Evolutionary conservation across 2,329 filamentous ascomycete species (phyloP).

Genomic region (Monilinia aucupariae): DNA sequence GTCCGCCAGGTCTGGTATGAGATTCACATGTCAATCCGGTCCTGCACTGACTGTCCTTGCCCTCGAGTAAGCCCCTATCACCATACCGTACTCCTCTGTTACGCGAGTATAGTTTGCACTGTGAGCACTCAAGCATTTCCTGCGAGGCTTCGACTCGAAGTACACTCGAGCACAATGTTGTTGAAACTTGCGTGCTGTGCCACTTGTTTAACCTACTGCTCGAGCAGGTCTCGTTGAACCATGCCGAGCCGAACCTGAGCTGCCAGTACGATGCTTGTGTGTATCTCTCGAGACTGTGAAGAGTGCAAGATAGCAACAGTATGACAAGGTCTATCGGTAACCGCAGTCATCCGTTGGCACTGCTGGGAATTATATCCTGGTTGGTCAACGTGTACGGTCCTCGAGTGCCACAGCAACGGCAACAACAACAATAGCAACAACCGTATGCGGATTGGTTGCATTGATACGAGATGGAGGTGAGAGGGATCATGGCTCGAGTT

Average conservation of each 20-base stretch:
- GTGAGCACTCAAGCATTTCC: too few species aligned
- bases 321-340: not conserved
- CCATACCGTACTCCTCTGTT: too few species aligned
- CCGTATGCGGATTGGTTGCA: not conserved
- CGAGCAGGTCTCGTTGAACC: not conserved
- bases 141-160: too few species aligned
- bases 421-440: not conserved
- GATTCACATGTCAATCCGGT: too few species aligned
- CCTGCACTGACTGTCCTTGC: too few species aligned
- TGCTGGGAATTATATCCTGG: not conserved
- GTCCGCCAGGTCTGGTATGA: too few species aligned
- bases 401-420: too few species aligned
- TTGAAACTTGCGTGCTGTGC: too few species aligned
- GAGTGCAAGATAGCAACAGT: not conserved
- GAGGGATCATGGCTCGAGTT: not conserved
- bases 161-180: too few species aligned
- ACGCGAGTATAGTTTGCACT: too few species aligned
- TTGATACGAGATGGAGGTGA: slow-evolving; percentile 19
- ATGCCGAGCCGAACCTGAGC: not conserved
- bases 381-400: not conserved
- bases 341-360: not conserved
- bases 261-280: not conserved
- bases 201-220: too few species aligned
- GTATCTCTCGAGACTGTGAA: not conserved
- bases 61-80: too few species aligned